phyloP scores from a whole-genome alignment of 1,284 basidiomycete species.

The Sporisorium reilianum region DNA sequence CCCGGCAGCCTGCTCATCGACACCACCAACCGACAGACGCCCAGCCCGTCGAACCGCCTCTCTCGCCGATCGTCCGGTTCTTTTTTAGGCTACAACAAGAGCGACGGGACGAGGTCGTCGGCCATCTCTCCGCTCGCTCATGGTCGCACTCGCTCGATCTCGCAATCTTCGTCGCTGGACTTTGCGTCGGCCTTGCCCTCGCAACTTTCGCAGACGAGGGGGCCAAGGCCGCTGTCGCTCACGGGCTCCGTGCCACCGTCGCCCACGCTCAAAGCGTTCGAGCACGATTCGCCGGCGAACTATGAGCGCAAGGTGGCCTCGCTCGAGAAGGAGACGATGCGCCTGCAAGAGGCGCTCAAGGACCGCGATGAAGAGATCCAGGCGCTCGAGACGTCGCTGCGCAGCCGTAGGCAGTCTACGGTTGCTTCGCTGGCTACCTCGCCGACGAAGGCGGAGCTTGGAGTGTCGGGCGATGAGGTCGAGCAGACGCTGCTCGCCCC shows the following conservation, averaged over 20 bases:
- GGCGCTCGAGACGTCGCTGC: conserved; percentile 43
- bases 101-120: conserved; percentile 44
- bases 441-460: conserved; percentile 11
- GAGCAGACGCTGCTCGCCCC: conserved; percentile 10
- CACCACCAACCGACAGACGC: conserved; percentile 44
- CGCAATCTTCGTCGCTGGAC: conserved; percentile 62
- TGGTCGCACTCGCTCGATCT: conserved; percentile 56
- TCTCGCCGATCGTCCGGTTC: conserved; percentile 57
- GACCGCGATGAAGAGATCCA: conserved; percentile 62
- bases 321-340: conserved; percentile 60
- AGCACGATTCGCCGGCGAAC: conserved; percentile 53
- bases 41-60: conserved; percentile 37
- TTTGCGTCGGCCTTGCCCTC: conserved; percentile 44
- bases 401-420: conserved; percentile 11
- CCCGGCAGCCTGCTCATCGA: conserved; percentile 56
- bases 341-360: conserved; percentile 58
- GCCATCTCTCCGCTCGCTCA: conserved; percentile 41
- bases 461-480: background rate
- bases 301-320: conserved; percentile 61
- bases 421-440: background rate
- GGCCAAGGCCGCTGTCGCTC: conserved; percentile 56
- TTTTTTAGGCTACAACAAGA: conserved; percentile 65
- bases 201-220: conserved; percentile 33
- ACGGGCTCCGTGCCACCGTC: conserved; percentile 55
- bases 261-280: conserved; percentile 51